These are phyloP conservation scores for Discostella stelligera DNA, from an alignment of 352 stramenopile species.

Conservation along the genomic window DNA sequence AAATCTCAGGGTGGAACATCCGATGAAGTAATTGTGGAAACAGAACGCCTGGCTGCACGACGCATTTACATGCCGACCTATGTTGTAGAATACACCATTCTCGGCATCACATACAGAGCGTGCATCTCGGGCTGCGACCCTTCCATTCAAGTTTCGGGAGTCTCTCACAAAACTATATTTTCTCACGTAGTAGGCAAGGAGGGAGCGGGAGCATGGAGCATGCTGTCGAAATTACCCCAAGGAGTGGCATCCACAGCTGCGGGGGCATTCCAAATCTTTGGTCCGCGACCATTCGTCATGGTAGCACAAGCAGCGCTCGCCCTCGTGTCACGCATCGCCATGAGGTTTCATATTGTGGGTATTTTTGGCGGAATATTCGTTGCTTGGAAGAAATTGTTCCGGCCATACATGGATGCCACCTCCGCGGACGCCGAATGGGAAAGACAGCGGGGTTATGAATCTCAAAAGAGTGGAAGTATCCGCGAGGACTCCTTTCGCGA, in stretches of 20 bases:
- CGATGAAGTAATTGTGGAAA: slow-evolving; percentile 62
- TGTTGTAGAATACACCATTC: slow-evolving; percentile 73
- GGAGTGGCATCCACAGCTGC: slow-evolving; percentile 19
- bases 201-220: slow-evolving; percentile 22
- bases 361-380: slow-evolving; percentile 55
- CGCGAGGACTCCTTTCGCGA: slow-evolving; percentile 21
- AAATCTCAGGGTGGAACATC: background rate
- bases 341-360: slow-evolving; percentile 58
- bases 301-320: slow-evolving; percentile 14
- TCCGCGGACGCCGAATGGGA: slow-evolving; percentile 71
- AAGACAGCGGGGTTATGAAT: slow-evolving; percentile 68
- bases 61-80: slow-evolving; percentile 80
- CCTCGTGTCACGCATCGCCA: slow-evolving; percentile 31
- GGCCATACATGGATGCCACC: slow-evolving; percentile 65
- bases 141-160: slow-evolving; percentile 60
- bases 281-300: slow-evolving; percentile 30
- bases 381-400: slow-evolving; percentile 70
- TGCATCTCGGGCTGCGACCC: slow-evolving; percentile 73
- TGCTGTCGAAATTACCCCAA: slow-evolving; percentile 29
- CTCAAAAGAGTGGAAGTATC: slow-evolving; percentile 22
- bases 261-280: slow-evolving; percentile 40
- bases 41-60: slow-evolving; percentile 55
- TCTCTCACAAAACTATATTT: slow-evolving; percentile 60
- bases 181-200: slow-evolving; percentile 15
- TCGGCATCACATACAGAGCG: slow-evolving; percentile 67